Conservation (phyloP, 1,284 basidiomycete genomes). For the Blastosporella zonata region DNA sequence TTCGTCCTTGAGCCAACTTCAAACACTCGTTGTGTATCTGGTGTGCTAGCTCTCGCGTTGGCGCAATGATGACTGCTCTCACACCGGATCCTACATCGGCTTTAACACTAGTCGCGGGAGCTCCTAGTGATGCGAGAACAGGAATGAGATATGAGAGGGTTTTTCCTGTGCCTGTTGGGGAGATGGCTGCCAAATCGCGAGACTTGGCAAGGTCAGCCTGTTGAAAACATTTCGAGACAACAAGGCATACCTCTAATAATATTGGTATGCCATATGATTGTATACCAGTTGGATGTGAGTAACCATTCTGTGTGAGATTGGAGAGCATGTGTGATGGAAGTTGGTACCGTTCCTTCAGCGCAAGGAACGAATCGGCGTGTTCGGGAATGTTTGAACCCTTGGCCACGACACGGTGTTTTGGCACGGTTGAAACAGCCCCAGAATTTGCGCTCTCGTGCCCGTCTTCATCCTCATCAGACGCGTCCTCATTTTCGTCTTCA, state of each 20-base stretch:
- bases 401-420: conserved; percentile 59
- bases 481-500: conserved; percentile 25
- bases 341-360: conserved; percentile 52
- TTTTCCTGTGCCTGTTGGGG: conserved; percentile 94
- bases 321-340: conserved; percentile 55
- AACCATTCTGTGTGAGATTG: conserved; percentile 62
- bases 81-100: conserved; percentile 55
- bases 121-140: conserved; percentile 63
- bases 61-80: conserved; percentile 82
- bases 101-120: conserved; percentile 54
- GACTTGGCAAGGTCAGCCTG: conserved; percentile 35
- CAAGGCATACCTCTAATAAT: conserved; percentile 55
- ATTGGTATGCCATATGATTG: conserved; percentile 76
- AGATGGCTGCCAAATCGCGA: conserved; percentile 86
- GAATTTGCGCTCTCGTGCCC: conserved; percentile 18
- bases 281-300: conserved; percentile 65
- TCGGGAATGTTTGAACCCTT: conserved; percentile 68
- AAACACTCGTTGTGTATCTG: conserved; percentile 93
- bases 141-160: conserved; percentile 89
- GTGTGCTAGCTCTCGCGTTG: conserved; percentile 94
- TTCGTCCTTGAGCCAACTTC: conserved; percentile 78
- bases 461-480: conserved; percentile 20
- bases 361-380: conserved; percentile 56
- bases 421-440: conserved; percentile 22
- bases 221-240: not conserved